Evolutionary conservation across 768 basidiomycete genomes (phyloP), one percentile per base, ranked within the genome.

Genomic region (Cantharellus cinnabarinus): DNA sequence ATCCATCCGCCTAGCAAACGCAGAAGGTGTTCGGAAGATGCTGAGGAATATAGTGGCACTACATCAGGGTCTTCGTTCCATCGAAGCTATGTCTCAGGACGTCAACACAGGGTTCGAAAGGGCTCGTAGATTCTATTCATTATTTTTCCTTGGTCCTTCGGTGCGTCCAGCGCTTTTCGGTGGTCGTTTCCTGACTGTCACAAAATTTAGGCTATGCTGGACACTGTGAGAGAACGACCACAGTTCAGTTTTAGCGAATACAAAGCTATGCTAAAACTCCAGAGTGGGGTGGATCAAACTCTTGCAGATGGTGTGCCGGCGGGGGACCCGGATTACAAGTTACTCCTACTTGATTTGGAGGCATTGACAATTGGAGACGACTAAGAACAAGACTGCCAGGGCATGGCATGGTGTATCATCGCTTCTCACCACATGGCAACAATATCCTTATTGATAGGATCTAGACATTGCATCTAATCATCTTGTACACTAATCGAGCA

Each of bases 221-320:
- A 85, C 38, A 70, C 75, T 5, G 79, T 89, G 58, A 79, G 82
- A 37, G 63, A 73, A 62, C 79, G 78, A 62, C 70, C 70, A 3
- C 50, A 63, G 42, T 97, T 89, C 72, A 79, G 76, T 3, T 94
- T 95, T 64, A 91, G 94, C 63, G 88, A 97, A 66, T 97, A 94
- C 70, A 86, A 90, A 68, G 77, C 79, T 4, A 90, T 98, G 76
- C 76, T 97, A 54, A 84, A 81, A 64, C 75, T 97, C 42, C 89
- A 89, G 65, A 94, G 90, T 66, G 87, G 86, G 14, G 79, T 90
- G 41, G 80, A 88, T 66, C 80, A 76, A 10, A 14, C 52, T 37
- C 7, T 10, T 10, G 52, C 10, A 54, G 52, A 54, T 37, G 10
- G 7, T 10, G 10, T 1, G 14, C 10, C 35, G 14, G 35, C 10